Evolutionary conservation across 306 rosid genomes (phyloP).

Genomic region (Rosa persica): DNA sequence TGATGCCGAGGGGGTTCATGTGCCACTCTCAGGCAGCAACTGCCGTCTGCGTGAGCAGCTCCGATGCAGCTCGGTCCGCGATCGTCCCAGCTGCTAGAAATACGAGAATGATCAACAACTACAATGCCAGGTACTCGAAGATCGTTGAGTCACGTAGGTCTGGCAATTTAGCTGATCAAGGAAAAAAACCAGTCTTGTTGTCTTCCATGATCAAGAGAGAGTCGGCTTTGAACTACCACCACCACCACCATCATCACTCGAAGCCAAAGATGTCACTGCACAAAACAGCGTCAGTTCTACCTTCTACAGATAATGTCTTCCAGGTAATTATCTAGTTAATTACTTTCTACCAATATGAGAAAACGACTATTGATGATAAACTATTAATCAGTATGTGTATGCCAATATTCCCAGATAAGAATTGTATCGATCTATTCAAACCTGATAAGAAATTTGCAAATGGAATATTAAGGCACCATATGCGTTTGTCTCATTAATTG

Average conservation of each 20-base stretch:
- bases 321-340: slow-evolving; percentile 44
- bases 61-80: slow-evolving; percentile 44
- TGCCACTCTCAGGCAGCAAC: slow-evolving; percentile 73
- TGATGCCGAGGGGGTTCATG: slow-evolving; percentile 64
- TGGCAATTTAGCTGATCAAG: background rate
- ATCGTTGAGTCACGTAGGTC: slow-evolving; percentile 48
- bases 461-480: background rate
- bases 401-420: background rate
- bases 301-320: slow-evolving; percentile 43
- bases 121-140: slow-evolving; percentile 53
- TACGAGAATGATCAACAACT: slow-evolving; percentile 34
- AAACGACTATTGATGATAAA: background rate
- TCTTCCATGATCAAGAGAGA: slow-evolving; percentile 6
- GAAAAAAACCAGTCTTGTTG: background rate
- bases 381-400: background rate
- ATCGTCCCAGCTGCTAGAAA: slow-evolving; percentile 46
- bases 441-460: background rate
- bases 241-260: background rate
- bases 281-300: slow-evolving; percentile 17
- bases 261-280: slow-evolving; percentile 31
- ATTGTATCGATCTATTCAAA: background rate
- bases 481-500: background rate
- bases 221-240: slow-evolving; percentile 6
- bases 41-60: slow-evolving; percentile 62
- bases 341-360: background rate